These are phyloP conservation scores for Cyberlindnera suaveolens DNA, from an alignment of 805 yeast species.

Conservation along the genomic window DNA sequence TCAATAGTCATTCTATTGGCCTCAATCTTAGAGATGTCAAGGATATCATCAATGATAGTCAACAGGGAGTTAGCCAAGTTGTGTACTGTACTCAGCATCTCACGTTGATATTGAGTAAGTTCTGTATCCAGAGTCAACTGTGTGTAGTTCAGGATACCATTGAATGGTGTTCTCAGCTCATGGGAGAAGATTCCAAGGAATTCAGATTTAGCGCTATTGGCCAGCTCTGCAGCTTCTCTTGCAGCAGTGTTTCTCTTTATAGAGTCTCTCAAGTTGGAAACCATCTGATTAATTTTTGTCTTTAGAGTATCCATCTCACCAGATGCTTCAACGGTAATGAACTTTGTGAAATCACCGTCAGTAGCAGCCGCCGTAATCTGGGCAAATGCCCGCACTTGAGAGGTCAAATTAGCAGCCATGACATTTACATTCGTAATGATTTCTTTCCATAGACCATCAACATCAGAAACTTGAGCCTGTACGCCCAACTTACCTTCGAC, in stretches of 20 bases:
- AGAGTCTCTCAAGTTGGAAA: slow-evolving; percentile 77
- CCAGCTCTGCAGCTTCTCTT: slow-evolving; percentile 89
- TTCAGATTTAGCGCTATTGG: slow-evolving; percentile 84
- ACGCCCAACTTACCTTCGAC: slow-evolving; percentile 90
- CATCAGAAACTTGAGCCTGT: slow-evolving; percentile 86
- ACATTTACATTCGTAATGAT: slow-evolving; percentile 87
- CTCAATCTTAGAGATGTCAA: slow-evolving; percentile 89
- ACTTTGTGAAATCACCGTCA: slow-evolving; percentile 86
- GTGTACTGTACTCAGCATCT: slow-evolving; percentile 85
- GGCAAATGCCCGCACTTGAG: slow-evolving; percentile 90
- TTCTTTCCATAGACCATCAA: slow-evolving; percentile 88
- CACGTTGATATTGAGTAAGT: slow-evolving; percentile 84
- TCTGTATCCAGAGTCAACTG: slow-evolving; percentile 85
- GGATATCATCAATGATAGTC: slow-evolving; percentile 84
- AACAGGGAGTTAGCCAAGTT: slow-evolving; percentile 79
- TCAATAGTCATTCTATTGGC: slow-evolving; percentile 93
- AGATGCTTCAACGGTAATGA: slow-evolving; percentile 84
- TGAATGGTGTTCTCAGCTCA: slow-evolving; percentile 88
- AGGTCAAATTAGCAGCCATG: slow-evolving; percentile 86
- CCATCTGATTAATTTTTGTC: slow-evolving; percentile 69
- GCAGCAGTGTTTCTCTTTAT: slow-evolving; percentile 91
- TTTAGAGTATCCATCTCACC: slow-evolving; percentile 74
- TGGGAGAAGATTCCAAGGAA: slow-evolving; percentile 85
- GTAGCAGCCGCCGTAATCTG: slow-evolving; percentile 93
- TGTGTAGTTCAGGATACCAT: slow-evolving; percentile 91